Conservation (phyloP, 805 yeast genomes). For the Komagataella phaffii region DNA sequence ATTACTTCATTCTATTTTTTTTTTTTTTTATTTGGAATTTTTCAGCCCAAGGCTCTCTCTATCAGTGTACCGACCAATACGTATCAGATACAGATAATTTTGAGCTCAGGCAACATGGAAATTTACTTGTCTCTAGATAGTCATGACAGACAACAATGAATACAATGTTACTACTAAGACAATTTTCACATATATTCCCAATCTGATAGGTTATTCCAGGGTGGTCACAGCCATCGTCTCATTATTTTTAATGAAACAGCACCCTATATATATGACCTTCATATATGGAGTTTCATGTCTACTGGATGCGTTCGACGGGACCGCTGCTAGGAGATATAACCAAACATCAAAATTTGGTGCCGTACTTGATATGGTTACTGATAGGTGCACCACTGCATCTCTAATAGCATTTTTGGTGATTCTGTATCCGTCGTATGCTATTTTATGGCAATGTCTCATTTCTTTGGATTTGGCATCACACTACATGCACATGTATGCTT, state of each 20-base stretch:
- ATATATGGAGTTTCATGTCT: constrained; percentile 82
- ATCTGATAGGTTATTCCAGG: constrained; percentile 80
- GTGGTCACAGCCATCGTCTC: constrained; percentile 75
- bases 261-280: constrained; percentile 66
- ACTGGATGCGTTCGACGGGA: constrained; percentile 92
- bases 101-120: neutral
- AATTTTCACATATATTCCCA: constrained; percentile 38
- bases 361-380: constrained; percentile 97
- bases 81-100: neutral
- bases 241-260: constrained; percentile 66
- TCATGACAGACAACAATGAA: neutral
- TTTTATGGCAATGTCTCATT: constrained; percentile 72
- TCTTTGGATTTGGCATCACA: constrained; percentile 86
- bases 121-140: neutral
- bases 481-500: constrained; percentile 97
- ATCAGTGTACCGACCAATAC: neutral
- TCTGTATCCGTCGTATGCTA: constrained; percentile 55
- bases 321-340: constrained; percentile 78
- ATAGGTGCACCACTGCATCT: constrained; percentile 93
- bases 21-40: neutral
- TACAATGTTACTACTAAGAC: neutral
- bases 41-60: neutral
- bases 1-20: neutral
- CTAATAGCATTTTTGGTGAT: constrained; percentile 76
- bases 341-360: constrained; percentile 94